Base-by-base conservation (phyloP, 208 protist species). In the Borovskyia barvae region DNA sequence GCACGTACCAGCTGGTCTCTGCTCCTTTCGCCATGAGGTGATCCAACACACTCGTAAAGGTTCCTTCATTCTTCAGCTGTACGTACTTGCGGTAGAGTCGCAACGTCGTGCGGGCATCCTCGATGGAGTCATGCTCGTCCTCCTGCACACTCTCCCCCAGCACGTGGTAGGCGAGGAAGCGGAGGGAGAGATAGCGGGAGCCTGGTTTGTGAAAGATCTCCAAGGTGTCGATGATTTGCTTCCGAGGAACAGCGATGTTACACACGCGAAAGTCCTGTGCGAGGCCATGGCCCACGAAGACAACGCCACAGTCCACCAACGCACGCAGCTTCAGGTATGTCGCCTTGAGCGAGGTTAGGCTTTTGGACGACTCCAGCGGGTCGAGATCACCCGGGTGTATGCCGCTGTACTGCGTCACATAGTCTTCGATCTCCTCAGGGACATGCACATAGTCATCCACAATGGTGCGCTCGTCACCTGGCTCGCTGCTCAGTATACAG, bases 191-290 rank as follows among this genome's bases (percentile, higher is more conserved):
- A 55, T 97, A 97, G 36, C 90, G 61, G 25, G 81, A 75, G 35
- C 90, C 90, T 11, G 77, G 72, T 58, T 92, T 77, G 76, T 97
- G 86, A 77, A 93, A 99, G 7, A 99, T 68, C 62, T 98, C 85
- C 1, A 98, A 93, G 9, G 97, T 99, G 67, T 99, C 97, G 56
- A 98, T 97, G 76, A 98, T 97, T 65, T 98, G 97, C 35, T 93
- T 76, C 24, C 80, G 73, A 30, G 97, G 97, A 9, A 98, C 95
- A 26, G 82, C 80, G 25, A 98, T 97, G 67, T 98, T 98, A 76
- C 97, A 97, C 40, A 98, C 97, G 25, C 94, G 80, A 53, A 99
- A 98, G 75, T 98, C 97, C 59, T 98, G 94, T 32, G 85, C 64
- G 11, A 99, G 75, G 32, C 97, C 96, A 67, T 99, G 97, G 24